phyloP scores from a whole-genome alignment of 768 basidiomycete species.

The Russula compacta region DNA sequence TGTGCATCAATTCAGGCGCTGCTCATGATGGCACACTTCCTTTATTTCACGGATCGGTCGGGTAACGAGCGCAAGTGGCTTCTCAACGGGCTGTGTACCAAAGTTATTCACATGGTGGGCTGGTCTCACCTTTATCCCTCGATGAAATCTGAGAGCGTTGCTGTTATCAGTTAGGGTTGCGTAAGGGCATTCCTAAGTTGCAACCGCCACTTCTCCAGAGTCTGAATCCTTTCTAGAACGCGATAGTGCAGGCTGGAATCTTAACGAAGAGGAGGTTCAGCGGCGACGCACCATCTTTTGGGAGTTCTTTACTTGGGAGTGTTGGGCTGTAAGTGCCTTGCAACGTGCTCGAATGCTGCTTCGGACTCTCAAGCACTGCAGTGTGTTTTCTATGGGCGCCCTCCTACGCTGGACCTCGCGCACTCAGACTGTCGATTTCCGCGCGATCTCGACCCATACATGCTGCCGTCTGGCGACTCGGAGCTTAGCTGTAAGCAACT shows the following conservation, averaged over 20 bases:
- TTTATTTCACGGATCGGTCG: constrained; percentile 35
- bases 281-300: constrained; percentile 41
- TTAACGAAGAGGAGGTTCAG: constrained; percentile 37
- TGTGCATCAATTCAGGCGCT: constrained; percentile 40
- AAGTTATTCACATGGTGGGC: constrained; percentile 39
- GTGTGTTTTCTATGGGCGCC: constrained; percentile 44
- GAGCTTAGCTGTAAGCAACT: constrained; percentile 37
- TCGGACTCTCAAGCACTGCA: constrained; percentile 14
- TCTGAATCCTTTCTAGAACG: constrained; percentile 32
- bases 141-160: background rate
- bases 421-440: constrained; percentile 46
- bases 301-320: constrained; percentile 44
- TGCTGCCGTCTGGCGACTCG: constrained; percentile 28
- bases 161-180: constrained; percentile 39
- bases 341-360: background rate
- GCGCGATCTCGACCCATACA: constrained; percentile 32
- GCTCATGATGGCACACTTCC: constrained; percentile 35
- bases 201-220: background rate
- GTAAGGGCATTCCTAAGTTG: constrained; percentile 28
- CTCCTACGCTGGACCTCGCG: constrained; percentile 37
- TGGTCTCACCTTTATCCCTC: background rate
- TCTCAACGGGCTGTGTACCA: constrained; percentile 35
- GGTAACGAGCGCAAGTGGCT: constrained; percentile 42
- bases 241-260: constrained; percentile 41
- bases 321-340: constrained; percentile 27